These are phyloP conservation scores for Magnaporthiopsis poae DNA, from an alignment of 2,329 filamentous ascomycete genomes.

Conservation along the genomic window DNA sequence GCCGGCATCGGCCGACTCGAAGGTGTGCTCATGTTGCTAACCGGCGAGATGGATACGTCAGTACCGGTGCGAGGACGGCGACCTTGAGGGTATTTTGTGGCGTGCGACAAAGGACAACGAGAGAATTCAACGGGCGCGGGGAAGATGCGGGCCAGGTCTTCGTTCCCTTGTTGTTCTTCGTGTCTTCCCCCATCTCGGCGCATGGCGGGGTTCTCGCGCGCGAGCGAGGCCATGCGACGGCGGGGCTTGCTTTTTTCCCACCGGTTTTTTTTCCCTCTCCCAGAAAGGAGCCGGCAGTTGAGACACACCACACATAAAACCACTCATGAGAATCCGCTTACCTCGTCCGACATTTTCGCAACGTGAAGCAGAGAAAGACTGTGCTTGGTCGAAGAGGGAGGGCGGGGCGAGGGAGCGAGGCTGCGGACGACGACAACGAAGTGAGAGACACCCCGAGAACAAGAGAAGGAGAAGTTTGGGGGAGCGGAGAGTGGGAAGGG, in stretches of 20 bases:
- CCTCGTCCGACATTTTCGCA: constrained; percentile 8
- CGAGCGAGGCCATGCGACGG: neutral
- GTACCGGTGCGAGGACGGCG: neutral
- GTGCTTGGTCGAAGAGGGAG: constrained; percentile 5
- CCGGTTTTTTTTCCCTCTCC: neutral
- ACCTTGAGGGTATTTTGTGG: neutral
- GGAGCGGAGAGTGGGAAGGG: constrained; percentile 3
- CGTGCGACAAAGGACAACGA: neutral
- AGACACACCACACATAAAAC: neutral
- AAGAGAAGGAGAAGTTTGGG: constrained; percentile 2
- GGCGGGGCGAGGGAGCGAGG: constrained; percentile 3
- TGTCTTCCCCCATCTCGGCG: neutral
- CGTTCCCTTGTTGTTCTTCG: neutral
- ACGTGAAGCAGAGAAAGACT: neutral
- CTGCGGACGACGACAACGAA: constrained; percentile 3
- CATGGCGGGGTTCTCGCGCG: constrained; percentile 2
- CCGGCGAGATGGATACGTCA: neutral
- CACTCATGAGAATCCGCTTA: neutral
- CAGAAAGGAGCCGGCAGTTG: neutral
- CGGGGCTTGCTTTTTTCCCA: neutral
- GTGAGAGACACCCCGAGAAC: constrained; percentile 3
- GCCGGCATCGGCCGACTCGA: constrained; percentile 92
- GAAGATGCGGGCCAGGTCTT: neutral
- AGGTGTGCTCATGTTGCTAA: constrained; percentile 56
- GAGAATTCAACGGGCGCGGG: neutral